Percentiles rank a stretch among this genome's conserved stretches.
Conservation (phyloP, 2,329 filamentous ascomycete species). For the Sporothrix euskadiensis region DNA sequence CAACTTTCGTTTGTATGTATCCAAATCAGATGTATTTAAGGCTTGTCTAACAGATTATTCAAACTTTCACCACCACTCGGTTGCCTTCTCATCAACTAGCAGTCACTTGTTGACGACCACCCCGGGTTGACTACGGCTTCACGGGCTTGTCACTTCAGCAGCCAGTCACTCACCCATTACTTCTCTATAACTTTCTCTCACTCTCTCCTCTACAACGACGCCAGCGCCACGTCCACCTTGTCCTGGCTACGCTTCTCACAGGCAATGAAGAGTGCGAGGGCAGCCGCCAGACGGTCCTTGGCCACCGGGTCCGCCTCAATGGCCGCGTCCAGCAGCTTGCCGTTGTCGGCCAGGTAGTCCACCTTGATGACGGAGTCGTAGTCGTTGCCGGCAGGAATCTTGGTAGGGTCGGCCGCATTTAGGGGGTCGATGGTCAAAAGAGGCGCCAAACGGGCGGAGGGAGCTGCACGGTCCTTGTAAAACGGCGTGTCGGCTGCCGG, state of each 20-base stretch:
- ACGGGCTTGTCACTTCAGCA: background rate
- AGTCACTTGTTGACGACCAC: background rate
- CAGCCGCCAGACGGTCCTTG: slow-evolving; percentile 42
- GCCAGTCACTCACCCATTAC: background rate
- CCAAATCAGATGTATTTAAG: background rate
- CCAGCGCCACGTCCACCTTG: slow-evolving; percentile 38
- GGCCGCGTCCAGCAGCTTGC: slow-evolving; percentile 46
- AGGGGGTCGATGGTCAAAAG: slow-evolving; percentile 46
- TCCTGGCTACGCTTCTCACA: slow-evolving; percentile 38
- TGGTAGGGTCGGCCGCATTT: slow-evolving; percentile 30
- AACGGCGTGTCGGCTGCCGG: slow-evolving; percentile 38
- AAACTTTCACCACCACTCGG: background rate
- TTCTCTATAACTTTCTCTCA: background rate
- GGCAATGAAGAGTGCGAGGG: slow-evolving; percentile 45
- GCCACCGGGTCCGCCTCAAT: slow-evolving; percentile 45
- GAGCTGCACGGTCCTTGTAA: slow-evolving; percentile 42
- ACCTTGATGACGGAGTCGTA: slow-evolving; percentile 39
- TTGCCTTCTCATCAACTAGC: background rate
- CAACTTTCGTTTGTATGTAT: background rate
- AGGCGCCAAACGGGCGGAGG: slow-evolving; percentile 42
- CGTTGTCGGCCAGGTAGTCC: slow-evolving; percentile 51
- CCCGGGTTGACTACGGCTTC: background rate
- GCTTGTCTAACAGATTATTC: background rate
- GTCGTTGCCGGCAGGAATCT: slow-evolving; percentile 33
- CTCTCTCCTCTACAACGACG: slow-evolving; percentile 20